These are phyloP conservation scores for Asterella californica DNA, from an alignment of 225 moss, liverwort and hornwort genomes.

Conservation along the genomic window DNA sequence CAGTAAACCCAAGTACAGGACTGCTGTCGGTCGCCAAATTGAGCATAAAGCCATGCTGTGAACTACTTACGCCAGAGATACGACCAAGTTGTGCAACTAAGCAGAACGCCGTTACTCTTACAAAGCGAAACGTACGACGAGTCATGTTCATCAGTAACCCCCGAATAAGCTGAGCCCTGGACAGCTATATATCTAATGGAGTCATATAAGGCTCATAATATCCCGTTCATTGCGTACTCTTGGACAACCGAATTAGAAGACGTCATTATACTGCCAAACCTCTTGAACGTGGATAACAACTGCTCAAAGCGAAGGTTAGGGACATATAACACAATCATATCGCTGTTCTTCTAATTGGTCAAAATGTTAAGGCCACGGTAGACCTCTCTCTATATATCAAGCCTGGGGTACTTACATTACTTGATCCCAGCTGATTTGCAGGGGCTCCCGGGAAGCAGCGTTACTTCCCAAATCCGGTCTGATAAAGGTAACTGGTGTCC, in stretches of 20 bases:
- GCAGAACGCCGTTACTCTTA: too few species aligned
- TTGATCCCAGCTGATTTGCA: constrained; percentile 11
- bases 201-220: neutral
- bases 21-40: too few species aligned
- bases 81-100: too few species aligned
- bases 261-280: neutral
- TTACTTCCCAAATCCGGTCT: neutral
- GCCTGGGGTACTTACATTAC: neutral
- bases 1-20: too few species aligned
- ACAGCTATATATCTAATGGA: too few species aligned
- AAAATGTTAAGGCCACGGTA: constrained; percentile 5
- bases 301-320: neutral
- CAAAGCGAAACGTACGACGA: too few species aligned
- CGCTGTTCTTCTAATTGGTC: neutral
- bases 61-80: too few species aligned
- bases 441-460: constrained; percentile 2
- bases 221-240: neutral
- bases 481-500: neutral
- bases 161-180: too few species aligned
- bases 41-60: too few species aligned
- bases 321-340: neutral
- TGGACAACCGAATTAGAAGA: neutral
- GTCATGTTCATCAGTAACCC: too few species aligned
- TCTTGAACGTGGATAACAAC: neutral
- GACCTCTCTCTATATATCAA: neutral